These are phyloP conservation scores for Sanghuangporus weigelae DNA, from an alignment of 1,284 basidiomycete species.

Conservation along the genomic window DNA sequence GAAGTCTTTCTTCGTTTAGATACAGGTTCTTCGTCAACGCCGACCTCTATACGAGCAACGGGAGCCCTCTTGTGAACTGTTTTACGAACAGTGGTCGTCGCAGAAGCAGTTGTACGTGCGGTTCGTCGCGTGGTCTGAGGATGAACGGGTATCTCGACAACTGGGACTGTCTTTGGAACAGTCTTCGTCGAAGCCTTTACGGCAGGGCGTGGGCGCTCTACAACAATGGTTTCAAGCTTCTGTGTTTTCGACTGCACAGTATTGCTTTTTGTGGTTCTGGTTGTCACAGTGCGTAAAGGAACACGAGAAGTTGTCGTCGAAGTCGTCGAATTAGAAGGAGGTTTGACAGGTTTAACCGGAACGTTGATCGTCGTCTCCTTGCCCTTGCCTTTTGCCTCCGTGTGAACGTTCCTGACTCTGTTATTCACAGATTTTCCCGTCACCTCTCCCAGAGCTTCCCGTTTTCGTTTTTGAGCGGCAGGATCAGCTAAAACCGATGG, in stretches of 20 bases:
- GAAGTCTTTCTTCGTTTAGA: slow-evolving; percentile 73
- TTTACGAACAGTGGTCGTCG: slow-evolving; percentile 24
- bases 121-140: slow-evolving; percentile 4
- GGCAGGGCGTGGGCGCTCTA: slow-evolving; percentile 36
- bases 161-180: slow-evolving; percentile 6
- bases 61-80: slow-evolving; percentile 24
- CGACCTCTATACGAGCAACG: slow-evolving; percentile 26
- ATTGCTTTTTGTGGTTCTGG: slow-evolving; percentile 25
- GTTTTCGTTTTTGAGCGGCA: slow-evolving; percentile 58
- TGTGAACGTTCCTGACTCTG: slow-evolving; percentile 23
- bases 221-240: slow-evolving; percentile 44
- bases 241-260: slow-evolving; percentile 22
- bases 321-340: slow-evolving; percentile 23
- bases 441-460: slow-evolving; percentile 68
- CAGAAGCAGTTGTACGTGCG: slow-evolving; percentile 24
- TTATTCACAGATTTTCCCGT: slow-evolving; percentile 40
- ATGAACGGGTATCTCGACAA: slow-evolving; percentile 8
- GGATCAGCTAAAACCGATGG: slow-evolving; percentile 34
- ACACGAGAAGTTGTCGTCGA: slow-evolving; percentile 24
- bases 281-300: slow-evolving; percentile 25
- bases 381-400: slow-evolving; percentile 37
- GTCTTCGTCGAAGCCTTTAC: too few species aligned
- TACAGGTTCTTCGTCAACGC: slow-evolving; percentile 36
- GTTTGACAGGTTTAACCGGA: slow-evolving; percentile 28
- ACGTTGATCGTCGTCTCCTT: slow-evolving; percentile 30